Evolutionary conservation across 2,329 filamentous ascomycete genomes (phyloP), one percentile per base, ranked within the genome.

Genomic region (Ophiostoma ulmi): DNA sequence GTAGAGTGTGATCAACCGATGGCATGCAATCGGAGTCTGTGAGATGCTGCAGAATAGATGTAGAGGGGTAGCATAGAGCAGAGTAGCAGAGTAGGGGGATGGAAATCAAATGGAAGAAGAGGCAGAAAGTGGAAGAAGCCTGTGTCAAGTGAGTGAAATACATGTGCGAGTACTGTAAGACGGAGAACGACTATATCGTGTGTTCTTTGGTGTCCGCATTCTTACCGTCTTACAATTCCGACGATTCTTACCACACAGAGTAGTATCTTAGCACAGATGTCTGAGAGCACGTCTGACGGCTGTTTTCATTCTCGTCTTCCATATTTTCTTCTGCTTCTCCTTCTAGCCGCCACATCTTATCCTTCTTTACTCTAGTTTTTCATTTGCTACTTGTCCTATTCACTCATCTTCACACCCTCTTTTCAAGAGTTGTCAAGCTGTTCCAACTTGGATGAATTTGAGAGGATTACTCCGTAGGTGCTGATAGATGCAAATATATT

Each of bases 1-100:
- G 3, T 17, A 44, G 41, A 17, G 48, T 22, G 58, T 63, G 26
- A 63, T 58, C 14, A 35, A 35, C 58, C 58, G 58, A 63, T 36
- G 58, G 58, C 58, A 63, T 63, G 58, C 58, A 63, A 63, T 63
- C 58, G 52, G 44, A 13, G 52, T 14, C n/a, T 55, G 52, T 63
- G 22, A 63, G 58, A 63, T 63, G 26, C 58, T 35, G 58, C 58
- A 61, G 22, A 31, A 31, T 55, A 55, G n/a, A 22, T n/a, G 48
- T n/a, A 55, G 20, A 55, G 20, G 20, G 20, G n/a, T 22, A n/a
- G 48, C 10, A 10, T 22, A 22, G 13, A n/a, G n/a, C 26, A 41
- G 39, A 14, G 11, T 13, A 44, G 39, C 11, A 44, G 39, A 44
- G 39, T 44, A 44, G 11, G 14, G 39, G 5, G 39, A 44, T 31